Base-by-base conservation (phyloP, 2,329 filamentous ascomycete species). In the Neofusicoccum ribis region DNA sequence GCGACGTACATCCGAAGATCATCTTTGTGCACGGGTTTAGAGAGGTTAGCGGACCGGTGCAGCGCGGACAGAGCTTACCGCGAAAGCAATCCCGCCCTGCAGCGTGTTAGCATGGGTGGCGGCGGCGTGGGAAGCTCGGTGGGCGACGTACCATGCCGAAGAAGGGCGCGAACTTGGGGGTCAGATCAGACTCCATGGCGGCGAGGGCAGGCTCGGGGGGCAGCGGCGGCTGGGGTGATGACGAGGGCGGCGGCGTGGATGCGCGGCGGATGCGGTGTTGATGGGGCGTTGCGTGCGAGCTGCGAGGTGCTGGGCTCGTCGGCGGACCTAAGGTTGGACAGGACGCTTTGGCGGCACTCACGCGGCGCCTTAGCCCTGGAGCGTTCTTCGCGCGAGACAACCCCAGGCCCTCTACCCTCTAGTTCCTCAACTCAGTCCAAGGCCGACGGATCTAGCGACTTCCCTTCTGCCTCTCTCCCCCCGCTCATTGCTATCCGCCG, bases 131-230 rank as follows among this genome's bases (percentile, higher is more conserved):
- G 47, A 59, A 14, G 54, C 12, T 43, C n/a, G 43, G 59, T 52
- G 67, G 31, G 50, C 43, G 64, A 81, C 88, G 80, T 83, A 93
- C 91, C 90, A 94, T 92, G 83, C 91, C 91, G 77, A 94, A 85
- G 83, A 94, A 95, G 72, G 91, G 91, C 82, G 91, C 91, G 77
- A 93, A 94, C 81, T 91, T 91, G 72, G 91, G 91, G 66, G 89
- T 83, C 68, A 88, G 80, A 70, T 88, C 86, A 54, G 85, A 70
- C 54, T 80, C 78, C 39, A 69, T 66, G 60, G 58, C 58, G 39
- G 27, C 27, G 27, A 7, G 44, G 51, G 60, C 31, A 52, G 36
- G 52, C 52, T 23, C 11, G 23, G 3, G 36, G 59, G 43, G 59
- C 36, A 51, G 39, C 7, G 4, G 37, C 31, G 51, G 50, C 37